Evolutionary conservation across 1,139 yeast genomes (phyloP).

Genomic region (Kurtzmaniella quercitrusa): DNA sequence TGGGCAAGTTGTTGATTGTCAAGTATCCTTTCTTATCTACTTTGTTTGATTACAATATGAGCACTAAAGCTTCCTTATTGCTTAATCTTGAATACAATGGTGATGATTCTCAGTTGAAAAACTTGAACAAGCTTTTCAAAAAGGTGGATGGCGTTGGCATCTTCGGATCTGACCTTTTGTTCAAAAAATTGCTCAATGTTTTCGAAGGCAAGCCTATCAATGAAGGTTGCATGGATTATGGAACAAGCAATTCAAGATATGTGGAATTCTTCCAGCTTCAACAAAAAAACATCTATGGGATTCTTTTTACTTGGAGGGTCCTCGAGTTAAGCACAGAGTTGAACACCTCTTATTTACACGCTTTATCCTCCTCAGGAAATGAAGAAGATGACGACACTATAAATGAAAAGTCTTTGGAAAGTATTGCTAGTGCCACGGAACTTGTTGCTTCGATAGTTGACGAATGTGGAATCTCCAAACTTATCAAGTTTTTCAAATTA

Average conservation of each 20-base stretch:
- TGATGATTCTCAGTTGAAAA: conserved; percentile 17
- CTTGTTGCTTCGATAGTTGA: conserved; percentile 18
- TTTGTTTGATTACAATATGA: conserved; percentile 22
- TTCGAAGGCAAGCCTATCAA: conserved; percentile 19
- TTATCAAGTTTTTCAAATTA: conserved; percentile 20
- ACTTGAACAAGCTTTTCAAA: conserved; percentile 24
- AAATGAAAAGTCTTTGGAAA: conserved; percentile 9
- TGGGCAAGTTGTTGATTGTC: conserved; percentile 24
- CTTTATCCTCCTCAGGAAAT: conserved; percentile 6
- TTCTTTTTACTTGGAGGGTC: conserved; percentile 35
- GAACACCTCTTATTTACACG: conserved; percentile 24
- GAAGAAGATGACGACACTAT: conserved; percentile 13
- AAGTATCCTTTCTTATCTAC: conserved; percentile 18
- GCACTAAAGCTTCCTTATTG: conserved; percentile 24
- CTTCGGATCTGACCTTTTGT: conserved; percentile 25
- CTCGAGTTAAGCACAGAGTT: conserved; percentile 33
- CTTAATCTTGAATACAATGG: conserved; percentile 31
- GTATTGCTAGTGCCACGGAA: conserved; percentile 21
- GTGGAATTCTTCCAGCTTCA: conserved; percentile 25
- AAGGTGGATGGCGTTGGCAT: conserved; percentile 31
- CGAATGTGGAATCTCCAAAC: conserved; percentile 7
- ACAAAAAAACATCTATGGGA: conserved; percentile 20
- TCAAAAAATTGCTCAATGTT: conserved; percentile 27
- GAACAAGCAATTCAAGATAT: conserved; percentile 27
- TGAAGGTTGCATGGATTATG: conserved; percentile 18